Base-by-base conservation (phyloP, 2,329 filamentous ascomycete genomes). In the Rachicladosporium sp. region DNA sequence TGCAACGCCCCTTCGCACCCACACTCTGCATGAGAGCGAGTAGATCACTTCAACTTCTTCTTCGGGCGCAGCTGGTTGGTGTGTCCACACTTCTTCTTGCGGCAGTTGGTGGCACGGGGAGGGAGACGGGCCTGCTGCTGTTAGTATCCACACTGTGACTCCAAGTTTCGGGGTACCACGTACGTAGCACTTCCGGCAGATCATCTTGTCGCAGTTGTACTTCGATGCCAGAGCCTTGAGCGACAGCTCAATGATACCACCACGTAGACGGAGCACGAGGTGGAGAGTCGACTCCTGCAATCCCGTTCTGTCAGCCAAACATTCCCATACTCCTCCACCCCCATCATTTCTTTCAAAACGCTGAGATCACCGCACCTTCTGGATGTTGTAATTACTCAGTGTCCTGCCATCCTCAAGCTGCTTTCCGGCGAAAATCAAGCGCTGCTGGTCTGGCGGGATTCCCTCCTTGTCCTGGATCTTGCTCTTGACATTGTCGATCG, bases 121-220 rank as follows among this genome's bases (percentile, higher is more conserved):
- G 89, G 89, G 52, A 96, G 87, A 69, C 89, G 88, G 52, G 76
- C 75, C 69, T 75, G 48, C 31, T 4, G 12, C 13, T 21, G 33
- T 34, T 41, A 33, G 30, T 34, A 29, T 46, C 38, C 45, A 43
- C 40, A 29, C 29, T 42, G 58, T 51, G 58, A 49, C 38, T 32
- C 29, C 42, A 35, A 35, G 29, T 10, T 19, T 6, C 3, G 11
- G 15, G 4, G 10, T 31, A 29, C 30, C 43, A 80, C 82, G 59
- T 80, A 91, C 86, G 73, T 96, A 96, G 83, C 91, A 98, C 84
- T 98, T 96, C 78, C 91, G 89, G 86, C 91, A 96, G 73, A 96
- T 94, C 82, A 89, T 89, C 82, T 95, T 95, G 58, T 96, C 91
- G 83, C 89, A 96, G 82, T 98, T 96, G 80, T 93, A 96, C 79